Evolutionary conservation across 139 green algal genomes (phyloP), one percentile per base, ranked within the genome.

Genomic region (Chlorella sorokiniana): DNA sequence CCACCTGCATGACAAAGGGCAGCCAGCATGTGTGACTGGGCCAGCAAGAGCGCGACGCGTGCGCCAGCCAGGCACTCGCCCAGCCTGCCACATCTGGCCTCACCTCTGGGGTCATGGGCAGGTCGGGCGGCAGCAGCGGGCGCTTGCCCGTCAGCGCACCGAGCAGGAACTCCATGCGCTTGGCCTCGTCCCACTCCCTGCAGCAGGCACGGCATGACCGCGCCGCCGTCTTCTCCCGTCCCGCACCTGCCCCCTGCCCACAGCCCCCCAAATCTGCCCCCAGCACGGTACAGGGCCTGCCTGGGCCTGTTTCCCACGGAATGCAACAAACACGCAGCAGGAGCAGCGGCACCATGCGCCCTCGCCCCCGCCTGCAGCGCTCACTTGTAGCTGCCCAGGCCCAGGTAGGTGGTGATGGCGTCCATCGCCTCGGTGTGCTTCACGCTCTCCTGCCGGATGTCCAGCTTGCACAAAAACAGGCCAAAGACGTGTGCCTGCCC

Each of bases 111-210:
- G 74, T 91, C 86, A 94, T 94, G 70, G 91, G 91, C 85, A 98
- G 92, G 82, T 94, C 85, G 14, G 84, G 51, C 2, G 94, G 93
- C 51, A 99, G 91, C 40, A 99, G 92, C 25, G 96, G 96, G 22
- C 96, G 91, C 62, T 93, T 94, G 61, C 90, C 87, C 51, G 86
- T 76, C 22, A 96, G 88, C 81, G 98, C 96, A 40, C 86, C 83
- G 1, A 91, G 82, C 38, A 99, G 83, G 48, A 90, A 99, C 33
- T 89, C 86, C 33, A 96, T 86, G 54, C 92, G 87, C 85, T 93
- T 81, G 22, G 96, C 93, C 91, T 99, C 96, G 35, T 90, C 78
- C 96, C 96, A 99, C 83, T 93, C 83, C 44, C 62, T 82, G 77
- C 62, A 52, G 1, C 18, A 29, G 56, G 6, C 48, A 59, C 16